Conservation (phyloP, 345 rosid genomes). For the Salix purpurea region DNA sequence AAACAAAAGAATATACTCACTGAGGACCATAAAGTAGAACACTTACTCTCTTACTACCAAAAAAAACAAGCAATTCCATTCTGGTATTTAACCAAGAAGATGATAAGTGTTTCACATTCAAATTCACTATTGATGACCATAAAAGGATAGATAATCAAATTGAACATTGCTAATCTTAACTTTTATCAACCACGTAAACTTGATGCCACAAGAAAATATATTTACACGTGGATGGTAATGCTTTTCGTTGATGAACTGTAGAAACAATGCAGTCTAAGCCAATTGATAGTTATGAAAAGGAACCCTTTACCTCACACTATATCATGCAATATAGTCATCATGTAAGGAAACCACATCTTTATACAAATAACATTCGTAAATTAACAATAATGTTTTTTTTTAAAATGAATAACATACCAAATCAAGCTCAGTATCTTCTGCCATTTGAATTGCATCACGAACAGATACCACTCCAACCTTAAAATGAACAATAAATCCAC, state of each 20-base stretch:
- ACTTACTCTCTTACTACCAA: not conserved
- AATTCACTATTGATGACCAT: not conserved
- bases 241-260: not conserved
- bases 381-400: not conserved
- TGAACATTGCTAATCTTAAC: not conserved
- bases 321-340: not conserved
- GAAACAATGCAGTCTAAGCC: not conserved
- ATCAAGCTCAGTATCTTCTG: conserved; percentile 83
- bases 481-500: conserved; percentile 5
- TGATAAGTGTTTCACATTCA: not conserved
- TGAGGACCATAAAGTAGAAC: not conserved
- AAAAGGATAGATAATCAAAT: not conserved
- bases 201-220: not conserved
- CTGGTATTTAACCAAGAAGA: not conserved
- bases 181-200: not conserved
- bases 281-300: not conserved
- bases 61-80: not conserved
- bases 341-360: not conserved
- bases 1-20: not conserved
- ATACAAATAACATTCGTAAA: not conserved
- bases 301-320: not conserved
- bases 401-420: conserved; percentile 43
- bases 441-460: conserved; percentile 70
- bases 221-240: not conserved
- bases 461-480: conserved; percentile 81